Percentiles rank a stretch among this genome's conserved stretches.
Evolutionary conservation across 75 land plant genomes (phyloP).

Genomic region (Sequoiadendron giganteum): DNA sequence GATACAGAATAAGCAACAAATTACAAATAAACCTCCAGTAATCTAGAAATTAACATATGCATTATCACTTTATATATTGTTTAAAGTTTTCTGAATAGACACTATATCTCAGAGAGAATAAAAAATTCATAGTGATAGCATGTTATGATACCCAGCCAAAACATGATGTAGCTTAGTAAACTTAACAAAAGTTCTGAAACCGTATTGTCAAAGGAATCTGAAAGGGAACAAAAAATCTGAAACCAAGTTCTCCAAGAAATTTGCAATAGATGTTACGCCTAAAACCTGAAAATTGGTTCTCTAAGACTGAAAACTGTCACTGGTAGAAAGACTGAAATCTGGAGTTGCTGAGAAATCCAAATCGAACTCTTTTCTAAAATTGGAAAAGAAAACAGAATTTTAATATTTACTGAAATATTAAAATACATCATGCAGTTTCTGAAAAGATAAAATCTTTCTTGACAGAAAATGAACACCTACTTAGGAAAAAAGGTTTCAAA

Average conservation of each 20-base stretch:
- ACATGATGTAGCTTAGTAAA: not conserved
- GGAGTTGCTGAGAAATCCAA: not conserved
- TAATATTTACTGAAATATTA: not conserved
- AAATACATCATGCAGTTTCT: not conserved
- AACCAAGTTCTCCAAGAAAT: not conserved
- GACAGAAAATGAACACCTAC: too few species aligned
- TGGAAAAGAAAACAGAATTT: not conserved
- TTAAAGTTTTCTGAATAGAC: not conserved
- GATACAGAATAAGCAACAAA: not conserved
- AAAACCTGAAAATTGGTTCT: not conserved
- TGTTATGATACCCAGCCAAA: not conserved
- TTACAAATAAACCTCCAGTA: not conserved
- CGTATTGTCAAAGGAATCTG: not conserved
- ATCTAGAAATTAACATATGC: not conserved
- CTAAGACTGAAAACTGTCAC: not conserved
- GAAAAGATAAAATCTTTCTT: too few species aligned
- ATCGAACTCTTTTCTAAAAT: not conserved
- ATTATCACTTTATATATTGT: not conserved
- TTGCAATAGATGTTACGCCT: not conserved
- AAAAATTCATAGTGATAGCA: too few species aligned
- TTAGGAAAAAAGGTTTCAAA: too few species aligned
- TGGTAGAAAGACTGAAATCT: not conserved
- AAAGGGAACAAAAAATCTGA: not conserved
- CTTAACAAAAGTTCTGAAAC: not conserved
- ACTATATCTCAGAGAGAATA: not conserved